These are phyloP conservation scores for Colletotrichum chlorophyti DNA, from an alignment of 2,329 filamentous ascomycete species.

Conservation along the genomic window DNA sequence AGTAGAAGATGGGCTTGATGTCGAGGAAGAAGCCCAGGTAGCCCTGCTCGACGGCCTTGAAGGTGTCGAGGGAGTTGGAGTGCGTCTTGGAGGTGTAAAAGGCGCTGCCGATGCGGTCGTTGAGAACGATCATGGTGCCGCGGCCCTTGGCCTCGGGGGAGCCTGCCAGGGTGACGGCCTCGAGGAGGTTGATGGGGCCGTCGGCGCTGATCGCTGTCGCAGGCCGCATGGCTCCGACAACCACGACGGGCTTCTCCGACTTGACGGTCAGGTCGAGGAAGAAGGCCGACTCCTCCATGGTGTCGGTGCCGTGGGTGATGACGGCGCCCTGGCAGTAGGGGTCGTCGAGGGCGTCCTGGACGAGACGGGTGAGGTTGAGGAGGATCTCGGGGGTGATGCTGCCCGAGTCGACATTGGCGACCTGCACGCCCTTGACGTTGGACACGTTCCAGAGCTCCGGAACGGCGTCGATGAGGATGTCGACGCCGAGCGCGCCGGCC, in stretches of 20 bases:
- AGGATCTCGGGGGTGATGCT: constrained; percentile 56
- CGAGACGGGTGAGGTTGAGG: constrained; percentile 52
- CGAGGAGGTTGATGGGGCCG: constrained; percentile 67
- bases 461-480: constrained; percentile 59
- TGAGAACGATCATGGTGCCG: constrained; percentile 66
- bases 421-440: constrained; percentile 60
- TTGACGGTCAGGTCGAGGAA: constrained; percentile 65
- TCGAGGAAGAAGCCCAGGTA: constrained; percentile 65
- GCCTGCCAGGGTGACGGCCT: constrained; percentile 63
- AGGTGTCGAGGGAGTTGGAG: constrained; percentile 68
- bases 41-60: constrained; percentile 63
- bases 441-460: constrained; percentile 61
- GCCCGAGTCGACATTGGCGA: constrained; percentile 55
- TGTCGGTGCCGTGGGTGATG: constrained; percentile 71
- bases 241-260: constrained; percentile 63
- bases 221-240: constrained; percentile 69
- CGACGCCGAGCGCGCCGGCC: constrained; percentile 52
- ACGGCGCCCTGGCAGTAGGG: constrained; percentile 56
- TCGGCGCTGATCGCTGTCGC: constrained; percentile 68
- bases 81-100: constrained; percentile 68
- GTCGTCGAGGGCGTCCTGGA: constrained; percentile 54
- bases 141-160: constrained; percentile 51
- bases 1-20: constrained; percentile 67
- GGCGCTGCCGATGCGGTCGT: constrained; percentile 54
- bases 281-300: constrained; percentile 68